Evolutionary conservation across 2,329 filamentous ascomycete species (phyloP), one percentile per base, ranked within the genome.

Genomic region (Pyricularia pennisetigena): DNA sequence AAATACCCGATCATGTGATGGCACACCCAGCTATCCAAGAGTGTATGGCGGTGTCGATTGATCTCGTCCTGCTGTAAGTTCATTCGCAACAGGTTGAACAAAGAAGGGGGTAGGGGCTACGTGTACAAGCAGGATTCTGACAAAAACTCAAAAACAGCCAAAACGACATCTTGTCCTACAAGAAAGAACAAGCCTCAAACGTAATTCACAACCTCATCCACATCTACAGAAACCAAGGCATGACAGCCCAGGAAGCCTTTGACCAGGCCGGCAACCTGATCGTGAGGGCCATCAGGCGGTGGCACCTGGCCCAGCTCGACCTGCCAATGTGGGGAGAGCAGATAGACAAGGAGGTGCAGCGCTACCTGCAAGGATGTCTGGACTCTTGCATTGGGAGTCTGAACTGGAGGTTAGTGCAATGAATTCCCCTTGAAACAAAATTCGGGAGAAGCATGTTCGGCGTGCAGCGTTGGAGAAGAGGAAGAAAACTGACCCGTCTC

Each of bases 321-420:
- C 41, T 66, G 64, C 64, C 64, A 6, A 66, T 66, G 23, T 66
- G 64, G 64, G 64, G 64, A 6, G 64, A 66, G 35, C 14, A 66
- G 4, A 57, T 66, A 3, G 64, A 66, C 64, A 66, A 41, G 35
- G 32, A 54, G 23, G 32, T 66, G 35, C 64, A 66, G 35, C 35
- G 64, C 35, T 66, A 66, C 24, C 35, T 66, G 10, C 35, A 54
- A 28, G 64, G 64, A 23, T 66, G 35, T 16, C 10, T 66, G 35
- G n/a, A 54, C 24, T 66, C 23, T 32, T 66, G 64, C 35, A 3
- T 66, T 24, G 64, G 35, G 12, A 66, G 64, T n/a, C 30, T 66
- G 23, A 66, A 66, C 35, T 66, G 64, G 64, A 66, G 64, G 64
- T 66, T 20, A 54, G 64, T 66, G 10, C 0, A 35, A 35, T 14